These are phyloP conservation scores for Trypanosoma lewisi DNA, from an alignment of 208 protist species.

Conservation along the genomic window DNA sequence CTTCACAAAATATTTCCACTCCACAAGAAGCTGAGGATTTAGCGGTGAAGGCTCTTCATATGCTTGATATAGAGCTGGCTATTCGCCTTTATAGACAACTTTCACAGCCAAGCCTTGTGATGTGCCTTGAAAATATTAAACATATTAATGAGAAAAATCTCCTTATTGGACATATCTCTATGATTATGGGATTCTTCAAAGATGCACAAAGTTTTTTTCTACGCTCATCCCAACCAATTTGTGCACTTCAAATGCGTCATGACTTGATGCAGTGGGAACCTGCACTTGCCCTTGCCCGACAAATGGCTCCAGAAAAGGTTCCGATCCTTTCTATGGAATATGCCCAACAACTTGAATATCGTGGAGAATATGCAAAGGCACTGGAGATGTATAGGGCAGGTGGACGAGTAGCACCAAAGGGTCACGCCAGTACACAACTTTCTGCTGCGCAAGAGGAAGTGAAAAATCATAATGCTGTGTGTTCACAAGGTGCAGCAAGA, in stretches of 20 bases:
- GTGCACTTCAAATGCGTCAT: constrained; percentile 96
- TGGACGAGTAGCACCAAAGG: constrained; percentile 56
- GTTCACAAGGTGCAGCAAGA: constrained; percentile 83
- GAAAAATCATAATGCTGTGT: constrained; percentile 77
- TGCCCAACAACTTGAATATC: constrained; percentile 95
- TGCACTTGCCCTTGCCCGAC: constrained; percentile 91
- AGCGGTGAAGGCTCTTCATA: constrained; percentile 87
- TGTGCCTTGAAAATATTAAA: constrained; percentile 89
- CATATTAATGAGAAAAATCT: constrained; percentile 94
- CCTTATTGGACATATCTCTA: constrained; percentile 93
- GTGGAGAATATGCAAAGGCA: constrained; percentile 90
- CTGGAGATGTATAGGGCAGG: constrained; percentile 88
- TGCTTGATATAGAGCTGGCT: constrained; percentile 93
- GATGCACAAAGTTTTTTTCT: constrained; percentile 93
- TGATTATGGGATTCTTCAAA: constrained; percentile 93
- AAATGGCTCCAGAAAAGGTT: constrained; percentile 87
- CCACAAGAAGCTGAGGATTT: constrained; percentile 84
- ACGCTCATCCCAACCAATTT: constrained; percentile 85
- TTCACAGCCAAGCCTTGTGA: constrained; percentile 90
- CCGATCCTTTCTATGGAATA: constrained; percentile 93
- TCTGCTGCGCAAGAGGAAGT: constrained; percentile 67
- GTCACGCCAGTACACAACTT: constrained; percentile 78
- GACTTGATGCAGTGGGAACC: constrained; percentile 97
- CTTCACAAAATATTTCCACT: constrained; percentile 85
- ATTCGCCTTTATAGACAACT: constrained; percentile 92